Base-by-base conservation (phyloP, 2,329 filamentous ascomycete species). In the Xylaria digitata region DNA sequence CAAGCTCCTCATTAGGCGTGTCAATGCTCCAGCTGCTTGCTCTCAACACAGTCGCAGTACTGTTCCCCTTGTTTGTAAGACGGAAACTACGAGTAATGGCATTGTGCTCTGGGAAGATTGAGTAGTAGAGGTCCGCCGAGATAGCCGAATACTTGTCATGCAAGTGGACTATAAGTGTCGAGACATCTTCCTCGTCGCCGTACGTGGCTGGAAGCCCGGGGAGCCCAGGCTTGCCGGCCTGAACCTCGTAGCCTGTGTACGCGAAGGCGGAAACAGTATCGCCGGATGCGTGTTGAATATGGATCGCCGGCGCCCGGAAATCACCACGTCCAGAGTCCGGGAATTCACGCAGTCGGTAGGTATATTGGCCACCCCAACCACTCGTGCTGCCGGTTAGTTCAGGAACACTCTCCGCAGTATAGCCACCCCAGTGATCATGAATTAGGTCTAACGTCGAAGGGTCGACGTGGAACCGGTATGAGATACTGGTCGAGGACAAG, bases 391-490 rank as follows among this genome's bases (percentile, higher is more conserved):
- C 82, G 3, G 83, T 74, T 43, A 82, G 79, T 1, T 81, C 78
- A 0, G 83, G 81, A 1, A 85, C 80, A 17, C 85, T 82, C 56
- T 89, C 88, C 2, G 82, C 82, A 2, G 84, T 80, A 0, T 80
- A 82, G 13, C 83, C 87, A 48, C 88, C 89, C 69, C 88, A 90
- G 72, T 90, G 88, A 70, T 90, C 87, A 0, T 85, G 83, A 17
- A 87, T 75, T 43, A 90, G 80, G 61, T 90, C 87, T 3, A 85
- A 83, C 0, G 84, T 86, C 8, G 73, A 74, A 2, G 82, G 77
- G 68, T 90, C 85, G 50, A 89, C 86, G 68, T 90, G 88, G 75
- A 90, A 89, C 49, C 86, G 85, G 72, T 90, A 90, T 0, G 87
- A 89, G 34, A 88, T 80, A 45, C 70, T 72, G 15, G 71, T 70